Evolutionary conservation across 2,329 filamentous ascomycete species (phyloP), one percentile per base, ranked within the genome.

Genomic region (Claviceps capensis): DNA sequence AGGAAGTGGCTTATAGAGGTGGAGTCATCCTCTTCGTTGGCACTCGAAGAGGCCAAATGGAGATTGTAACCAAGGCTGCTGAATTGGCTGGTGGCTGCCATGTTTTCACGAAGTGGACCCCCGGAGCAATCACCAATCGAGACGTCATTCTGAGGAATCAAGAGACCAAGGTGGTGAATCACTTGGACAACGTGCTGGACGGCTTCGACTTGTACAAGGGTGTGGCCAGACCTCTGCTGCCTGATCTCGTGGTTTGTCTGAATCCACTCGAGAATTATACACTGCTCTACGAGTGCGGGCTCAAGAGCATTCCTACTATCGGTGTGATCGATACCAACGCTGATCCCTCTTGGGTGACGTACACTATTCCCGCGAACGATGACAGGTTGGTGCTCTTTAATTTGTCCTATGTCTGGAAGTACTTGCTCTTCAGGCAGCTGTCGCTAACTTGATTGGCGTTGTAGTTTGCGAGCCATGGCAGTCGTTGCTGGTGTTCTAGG

Each of bases 351-450:
- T 91, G 87, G 81, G 89, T 97, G 49, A 97, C 93, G 4, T 98
- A 98, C 65, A 86, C 87, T 14, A 96, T 98, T 59, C 93, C 93
- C 2, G 88, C 88, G 49, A 98, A 98, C 67, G 93, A 98, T 64
- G 93, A 98, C 75, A 89, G 84, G 85, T 88, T 67, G 63, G 75
- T 65, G 46, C 40, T 9, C 23, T 17, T 19, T 22, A 23, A 14
- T 45, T 4, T 34, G 7, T 23, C 4, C 5, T 14, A 9, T 23
- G 8, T 23, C 11, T 37, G 17, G 17, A 19, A 11, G 16, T 16
- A 19, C 5, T 8, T 13, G 26, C 2, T 4, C 11, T 37, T 4
- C 26, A 37, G 37, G 43, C 5, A 7, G 17, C 42, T 34, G 14
- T 44, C 6, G 17, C 48, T 50, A 30, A 34, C 30, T 34, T 9